phyloP scores from a whole-genome alignment of 2,329 filamentous ascomycete genomes.

The Pseudopithomyces maydicus region DNA sequence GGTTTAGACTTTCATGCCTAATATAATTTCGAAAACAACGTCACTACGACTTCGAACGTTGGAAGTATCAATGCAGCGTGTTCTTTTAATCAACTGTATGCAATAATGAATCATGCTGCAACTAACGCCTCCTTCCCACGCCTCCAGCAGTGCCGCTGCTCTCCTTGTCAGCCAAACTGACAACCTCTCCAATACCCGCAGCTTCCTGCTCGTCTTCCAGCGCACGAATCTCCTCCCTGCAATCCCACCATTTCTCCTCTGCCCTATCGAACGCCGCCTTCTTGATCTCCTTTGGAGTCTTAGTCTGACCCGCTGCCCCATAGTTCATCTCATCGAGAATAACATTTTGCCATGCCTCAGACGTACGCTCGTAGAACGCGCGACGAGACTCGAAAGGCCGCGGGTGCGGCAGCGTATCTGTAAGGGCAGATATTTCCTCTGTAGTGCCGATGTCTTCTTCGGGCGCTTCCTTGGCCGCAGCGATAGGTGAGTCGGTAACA shows the following conservation, averaged over 20 bases:
- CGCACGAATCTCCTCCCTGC: slow-evolving; percentile 86
- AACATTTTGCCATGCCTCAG: slow-evolving; percentile 87
- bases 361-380: slow-evolving; percentile 90
- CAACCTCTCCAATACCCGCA: slow-evolving; percentile 91
- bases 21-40: too few relatives aligned
- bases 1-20: too few relatives aligned
- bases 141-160: slow-evolving; percentile 48
- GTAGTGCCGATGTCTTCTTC: slow-evolving; percentile 53
- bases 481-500: slow-evolving; percentile 30
- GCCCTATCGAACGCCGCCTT: slow-evolving; percentile 87
- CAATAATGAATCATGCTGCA: neutral
- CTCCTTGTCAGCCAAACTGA: slow-evolving; percentile 77
- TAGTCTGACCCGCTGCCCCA: slow-evolving; percentile 62
- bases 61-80: too few relatives aligned
- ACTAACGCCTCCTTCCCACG: slow-evolving; percentile 39
- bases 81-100: too few relatives aligned
- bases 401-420: slow-evolving; percentile 74
- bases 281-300: slow-evolving; percentile 86
- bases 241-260: slow-evolving; percentile 99
- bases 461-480: slow-evolving; percentile 25
- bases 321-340: slow-evolving; percentile 76
- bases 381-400: slow-evolving; percentile 87
- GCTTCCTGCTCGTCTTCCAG: slow-evolving; percentile 96
- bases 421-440: slow-evolving; percentile 61
- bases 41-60: too few relatives aligned